A percentile compares a stretch with the other conserved stretches of the same genome.
Conservation (phyloP, 805 yeast genomes). For the Cyberlindnera xishuangbannaensis region DNA sequence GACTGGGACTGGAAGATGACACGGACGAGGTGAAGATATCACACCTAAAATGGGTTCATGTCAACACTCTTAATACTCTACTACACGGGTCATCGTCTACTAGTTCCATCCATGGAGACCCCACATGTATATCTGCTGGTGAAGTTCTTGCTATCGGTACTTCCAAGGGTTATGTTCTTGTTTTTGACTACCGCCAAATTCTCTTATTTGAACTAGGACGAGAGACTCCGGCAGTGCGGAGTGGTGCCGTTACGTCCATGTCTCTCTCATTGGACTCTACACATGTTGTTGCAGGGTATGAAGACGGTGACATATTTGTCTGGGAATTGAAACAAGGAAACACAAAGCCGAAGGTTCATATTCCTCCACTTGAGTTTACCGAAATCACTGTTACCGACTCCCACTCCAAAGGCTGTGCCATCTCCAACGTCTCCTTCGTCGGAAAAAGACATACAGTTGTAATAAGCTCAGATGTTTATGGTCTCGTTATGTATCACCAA, state of each 20-base stretch:
- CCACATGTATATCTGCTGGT: slow-evolving; percentile 39
- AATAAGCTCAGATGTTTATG: slow-evolving; percentile 48
- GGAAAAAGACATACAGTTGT: slow-evolving; percentile 51
- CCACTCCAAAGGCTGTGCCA: slow-evolving; percentile 26
- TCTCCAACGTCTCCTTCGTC: slow-evolving; percentile 42
- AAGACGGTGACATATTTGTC: slow-evolving; percentile 54
- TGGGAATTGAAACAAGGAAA: slow-evolving; percentile 53
- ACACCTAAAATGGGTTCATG: slow-evolving; percentile 33
- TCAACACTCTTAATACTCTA: slow-evolving; percentile 33
- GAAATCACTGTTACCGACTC: slow-evolving; percentile 25
- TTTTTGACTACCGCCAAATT: slow-evolving; percentile 66
- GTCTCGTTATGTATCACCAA: slow-evolving; percentile 58
- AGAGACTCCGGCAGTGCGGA: slow-evolving; percentile 24
- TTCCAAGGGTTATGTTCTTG: slow-evolving; percentile 51
- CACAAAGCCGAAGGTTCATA: slow-evolving; percentile 25
- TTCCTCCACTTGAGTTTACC: slow-evolving; percentile 15
- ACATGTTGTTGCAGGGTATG: slow-evolving; percentile 62
- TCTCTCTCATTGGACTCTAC: slow-evolving; percentile 65
- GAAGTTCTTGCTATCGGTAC: slow-evolving; percentile 64
- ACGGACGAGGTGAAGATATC: slow-evolving; percentile 6
- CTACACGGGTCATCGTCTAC: slow-evolving; percentile 29
- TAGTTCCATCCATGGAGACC: slow-evolving; percentile 41
- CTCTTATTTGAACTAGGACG: slow-evolving; percentile 39
- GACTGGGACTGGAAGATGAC: neutral
- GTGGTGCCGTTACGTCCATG: slow-evolving; percentile 49